phyloP scores from a whole-genome alignment of 352 stramenopile species.

The Globisporangium parvum region DNA sequence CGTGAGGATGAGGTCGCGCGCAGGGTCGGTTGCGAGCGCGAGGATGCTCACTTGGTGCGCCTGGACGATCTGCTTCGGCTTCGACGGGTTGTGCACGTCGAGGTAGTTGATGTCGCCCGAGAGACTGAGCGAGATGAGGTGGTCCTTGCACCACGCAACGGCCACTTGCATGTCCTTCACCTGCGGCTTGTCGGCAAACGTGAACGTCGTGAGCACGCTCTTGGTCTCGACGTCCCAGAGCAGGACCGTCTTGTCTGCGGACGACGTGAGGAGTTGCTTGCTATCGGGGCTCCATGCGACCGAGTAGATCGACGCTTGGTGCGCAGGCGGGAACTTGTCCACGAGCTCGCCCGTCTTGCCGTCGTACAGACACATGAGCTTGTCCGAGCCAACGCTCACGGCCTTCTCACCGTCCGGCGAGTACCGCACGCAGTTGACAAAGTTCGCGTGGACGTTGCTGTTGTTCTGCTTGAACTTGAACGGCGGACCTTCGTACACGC shows the following conservation, averaged over 20 bases:
- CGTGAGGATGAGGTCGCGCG: slow-evolving; percentile 81
- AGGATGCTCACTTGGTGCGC: slow-evolving; percentile 91
- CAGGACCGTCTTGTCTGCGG: slow-evolving; percentile 95
- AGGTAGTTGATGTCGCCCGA: slow-evolving; percentile 84
- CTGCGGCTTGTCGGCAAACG: slow-evolving; percentile 56
- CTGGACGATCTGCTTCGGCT: slow-evolving; percentile 80
- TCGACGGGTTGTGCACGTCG: slow-evolving; percentile 50
- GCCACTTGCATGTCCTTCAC: slow-evolving; percentile 84
- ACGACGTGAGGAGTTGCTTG: slow-evolving; percentile 90
- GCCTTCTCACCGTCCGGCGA: slow-evolving; percentile 86
- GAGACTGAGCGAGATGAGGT: slow-evolving; percentile 78
- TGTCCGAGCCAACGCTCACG: slow-evolving; percentile 93
- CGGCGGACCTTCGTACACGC: slow-evolving; percentile 93
- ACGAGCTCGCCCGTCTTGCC: slow-evolving; percentile 86
- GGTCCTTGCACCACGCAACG: slow-evolving; percentile 65
- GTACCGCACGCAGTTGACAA: slow-evolving; percentile 95
- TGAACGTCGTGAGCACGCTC: slow-evolving; percentile 79
- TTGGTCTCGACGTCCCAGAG: slow-evolving; percentile 84
- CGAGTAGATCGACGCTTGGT: slow-evolving; percentile 94
- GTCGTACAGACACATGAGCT: slow-evolving; percentile 94
- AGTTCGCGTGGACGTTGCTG: slow-evolving; percentile 92
- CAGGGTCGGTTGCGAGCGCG: slow-evolving; percentile 73
- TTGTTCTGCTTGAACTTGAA: slow-evolving; percentile 95
- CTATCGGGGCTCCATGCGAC: slow-evolving; percentile 90
- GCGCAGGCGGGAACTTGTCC: slow-evolving; percentile 70